Base-by-base conservation (phyloP, 257 asterid species). In the Nicotiana undulata region DNA sequence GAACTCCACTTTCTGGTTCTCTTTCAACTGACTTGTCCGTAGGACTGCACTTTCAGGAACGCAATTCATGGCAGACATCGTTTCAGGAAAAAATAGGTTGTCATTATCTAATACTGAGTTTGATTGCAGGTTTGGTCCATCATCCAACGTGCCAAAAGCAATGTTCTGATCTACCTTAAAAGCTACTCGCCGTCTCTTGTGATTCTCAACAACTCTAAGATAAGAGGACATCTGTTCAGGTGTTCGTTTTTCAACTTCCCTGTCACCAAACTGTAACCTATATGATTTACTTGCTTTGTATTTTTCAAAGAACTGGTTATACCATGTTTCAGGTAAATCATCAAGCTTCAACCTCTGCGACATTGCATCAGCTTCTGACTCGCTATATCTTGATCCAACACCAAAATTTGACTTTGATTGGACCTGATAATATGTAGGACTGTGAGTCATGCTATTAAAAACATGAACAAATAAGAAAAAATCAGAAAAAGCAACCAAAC, bases 281-380 rank as follows among this genome's bases (percentile, higher is more conserved):
- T 92, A 92, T n/a, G 98, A 88, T 85, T 89, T 90, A 55, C 88
- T 90, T 28, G 92, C 87, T 86, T 85, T 91, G 80, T 93, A 88
- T 80, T 88, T 91, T 84, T 95, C 97, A 82, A 89, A 88, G 85
- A 95, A 95, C 84, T 90, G 97, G 83, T 77, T 76, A 82, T 95
- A 92, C 99, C 99, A 95, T 75, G 96, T 89, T 86, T 92, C 97
- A 7, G 99, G 98, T 61, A 94, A 90, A 72, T 91, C 97, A 32
- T 93, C 94, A 81, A 79, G 72, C 92, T 89, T 93, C 84, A 83
- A 89, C 80, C 91, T 88, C 84, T 89, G 92, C 26, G 93, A 63
- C 83, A 86, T 82, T 46, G 88, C 74, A 85, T 90, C 97, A 83
- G 66, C 81, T 82, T 94, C 98, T 49, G 91, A 79, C 75, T 90